Conservation (phyloP, 495 filamentous ascomycete genomes). For the Ramalina peruviana region DNA sequence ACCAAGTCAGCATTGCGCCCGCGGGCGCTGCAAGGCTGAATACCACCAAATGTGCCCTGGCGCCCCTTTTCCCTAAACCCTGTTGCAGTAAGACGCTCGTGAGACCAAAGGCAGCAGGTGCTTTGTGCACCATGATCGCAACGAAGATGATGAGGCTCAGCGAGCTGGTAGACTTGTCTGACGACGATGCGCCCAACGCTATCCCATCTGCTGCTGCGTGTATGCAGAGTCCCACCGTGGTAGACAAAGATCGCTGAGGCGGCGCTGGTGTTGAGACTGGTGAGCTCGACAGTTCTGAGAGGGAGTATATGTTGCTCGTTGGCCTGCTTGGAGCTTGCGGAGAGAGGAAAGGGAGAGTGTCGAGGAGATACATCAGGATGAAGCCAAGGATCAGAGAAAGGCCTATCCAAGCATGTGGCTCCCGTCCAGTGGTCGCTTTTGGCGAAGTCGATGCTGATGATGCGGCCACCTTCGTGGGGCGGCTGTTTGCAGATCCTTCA, state of each 20-base stretch:
- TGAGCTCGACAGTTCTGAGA: constrained; percentile 17
- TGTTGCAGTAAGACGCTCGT: constrained; percentile 82
- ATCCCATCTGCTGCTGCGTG: constrained; percentile 95
- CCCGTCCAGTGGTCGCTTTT: constrained; percentile 20
- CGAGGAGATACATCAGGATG: constrained; percentile 93
- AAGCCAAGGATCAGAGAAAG: constrained; percentile 79
- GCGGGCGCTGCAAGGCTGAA: constrained; percentile 86
- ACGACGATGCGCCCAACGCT: constrained; percentile 77
- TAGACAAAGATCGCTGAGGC: constrained; percentile 41
- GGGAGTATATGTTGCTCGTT: constrained; percentile 26
- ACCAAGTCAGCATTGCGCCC: constrained; percentile 73
- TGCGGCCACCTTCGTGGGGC: constrained; percentile 3
- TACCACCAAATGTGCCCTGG: constrained; percentile 70
- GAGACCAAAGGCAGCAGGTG: constrained; percentile 87
- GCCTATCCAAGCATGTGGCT: constrained; percentile 64
- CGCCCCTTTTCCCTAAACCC: constrained; percentile 71
- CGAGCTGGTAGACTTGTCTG: constrained; percentile 46
- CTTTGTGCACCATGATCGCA: constrained; percentile 95
- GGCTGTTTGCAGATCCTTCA: constrained; percentile 2
- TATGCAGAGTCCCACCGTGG: constrained; percentile 87
- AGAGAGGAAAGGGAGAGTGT: constrained; percentile 65
- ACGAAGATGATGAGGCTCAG: constrained; percentile 83
- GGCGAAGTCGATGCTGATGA: neutral
- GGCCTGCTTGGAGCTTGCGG: constrained; percentile 32
- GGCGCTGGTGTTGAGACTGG: constrained; percentile 16